Evolutionary conservation across 169 alveolate species (phyloP).

Genomic region (Plasmodium gaboni): DNA sequence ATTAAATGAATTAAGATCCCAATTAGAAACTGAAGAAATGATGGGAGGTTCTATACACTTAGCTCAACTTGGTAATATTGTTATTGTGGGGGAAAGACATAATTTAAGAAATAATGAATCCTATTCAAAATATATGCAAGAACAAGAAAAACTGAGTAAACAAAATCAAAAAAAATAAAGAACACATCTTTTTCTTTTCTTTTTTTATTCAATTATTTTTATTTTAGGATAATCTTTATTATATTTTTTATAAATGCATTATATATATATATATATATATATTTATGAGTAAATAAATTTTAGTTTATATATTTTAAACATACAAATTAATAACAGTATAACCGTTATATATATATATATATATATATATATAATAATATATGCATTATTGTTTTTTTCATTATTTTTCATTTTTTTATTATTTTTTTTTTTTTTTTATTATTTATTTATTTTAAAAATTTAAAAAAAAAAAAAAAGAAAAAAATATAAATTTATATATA

Average conservation of each 20-base stretch:
- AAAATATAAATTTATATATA: too few species aligned
- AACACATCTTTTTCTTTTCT: constrained; percentile 19
- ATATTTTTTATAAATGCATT: too few species aligned
- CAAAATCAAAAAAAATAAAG: constrained; percentile 67
- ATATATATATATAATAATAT: background rate
- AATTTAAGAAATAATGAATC: constrained; percentile 89
- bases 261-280: background rate
- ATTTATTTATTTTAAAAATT: too few species aligned
- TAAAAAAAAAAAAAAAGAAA: too few species aligned
- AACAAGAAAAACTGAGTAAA: constrained; percentile 82
- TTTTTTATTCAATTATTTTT: background rate
- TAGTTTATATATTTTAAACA: background rate
- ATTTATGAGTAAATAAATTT: background rate
- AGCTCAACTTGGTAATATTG: constrained; percentile 93
- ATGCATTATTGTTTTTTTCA: too few species aligned
- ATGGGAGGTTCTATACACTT: constrained; percentile 93
- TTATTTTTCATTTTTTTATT: too few species aligned
- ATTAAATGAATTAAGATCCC: constrained; percentile 89
- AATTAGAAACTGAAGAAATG: constrained; percentile 91
- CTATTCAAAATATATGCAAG: constrained; percentile 85
- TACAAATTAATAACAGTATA: too few species aligned
- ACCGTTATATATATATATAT: background rate
- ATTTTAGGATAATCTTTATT: too few species aligned
- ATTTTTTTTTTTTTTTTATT: too few species aligned
- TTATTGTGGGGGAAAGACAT: constrained; percentile 91